Conservation (phyloP, 495 filamentous ascomycete genomes). For the Entonaema liquescens region DNA sequence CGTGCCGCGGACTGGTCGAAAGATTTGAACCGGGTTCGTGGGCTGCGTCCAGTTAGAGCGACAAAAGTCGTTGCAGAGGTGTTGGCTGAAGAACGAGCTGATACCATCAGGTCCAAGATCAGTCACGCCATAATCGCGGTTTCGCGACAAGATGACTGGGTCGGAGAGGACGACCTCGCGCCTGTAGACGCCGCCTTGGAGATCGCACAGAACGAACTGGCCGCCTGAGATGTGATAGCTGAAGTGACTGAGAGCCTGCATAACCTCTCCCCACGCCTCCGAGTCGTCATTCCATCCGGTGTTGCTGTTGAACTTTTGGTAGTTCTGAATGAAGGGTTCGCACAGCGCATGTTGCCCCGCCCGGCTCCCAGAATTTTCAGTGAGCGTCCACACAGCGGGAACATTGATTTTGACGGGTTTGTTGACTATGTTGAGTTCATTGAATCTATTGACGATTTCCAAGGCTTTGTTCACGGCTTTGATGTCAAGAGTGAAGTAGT, state of each 20-base stretch:
- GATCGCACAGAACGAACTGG: conserved; percentile 50
- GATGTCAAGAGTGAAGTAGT: conserved; percentile 50
- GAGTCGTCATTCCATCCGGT: conserved; percentile 46
- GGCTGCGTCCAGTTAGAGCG: conserved; percentile 25
- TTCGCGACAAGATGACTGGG: conserved; percentile 48
- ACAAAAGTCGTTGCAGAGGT: conserved; percentile 37
- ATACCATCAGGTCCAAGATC: conserved; percentile 50
- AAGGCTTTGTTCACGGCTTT: conserved; percentile 46
- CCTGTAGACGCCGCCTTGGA: conserved; percentile 51
- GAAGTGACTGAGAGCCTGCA: conserved; percentile 56
- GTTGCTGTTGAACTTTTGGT: conserved; percentile 57
- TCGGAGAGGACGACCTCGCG: conserved; percentile 46
- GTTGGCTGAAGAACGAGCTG: conserved; percentile 48
- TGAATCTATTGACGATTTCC: conserved; percentile 50
- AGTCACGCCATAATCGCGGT: conserved; percentile 47
- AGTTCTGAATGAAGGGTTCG: conserved; percentile 53
- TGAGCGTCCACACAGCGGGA: conserved; percentile 41
- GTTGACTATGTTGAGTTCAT: conserved; percentile 41
- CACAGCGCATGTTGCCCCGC: conserved; percentile 27
- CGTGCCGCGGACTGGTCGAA: conserved; percentile 15
- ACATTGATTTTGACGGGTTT: conserved; percentile 48
- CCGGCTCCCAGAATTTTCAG: background rate
- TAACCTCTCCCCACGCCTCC: conserved; percentile 41
- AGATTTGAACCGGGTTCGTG: conserved; percentile 5
- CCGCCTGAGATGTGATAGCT: conserved; percentile 51